phyloP scores from a whole-genome alignment of 2,329 filamentous ascomycete species.

The Arthroderma uncinatum region DNA sequence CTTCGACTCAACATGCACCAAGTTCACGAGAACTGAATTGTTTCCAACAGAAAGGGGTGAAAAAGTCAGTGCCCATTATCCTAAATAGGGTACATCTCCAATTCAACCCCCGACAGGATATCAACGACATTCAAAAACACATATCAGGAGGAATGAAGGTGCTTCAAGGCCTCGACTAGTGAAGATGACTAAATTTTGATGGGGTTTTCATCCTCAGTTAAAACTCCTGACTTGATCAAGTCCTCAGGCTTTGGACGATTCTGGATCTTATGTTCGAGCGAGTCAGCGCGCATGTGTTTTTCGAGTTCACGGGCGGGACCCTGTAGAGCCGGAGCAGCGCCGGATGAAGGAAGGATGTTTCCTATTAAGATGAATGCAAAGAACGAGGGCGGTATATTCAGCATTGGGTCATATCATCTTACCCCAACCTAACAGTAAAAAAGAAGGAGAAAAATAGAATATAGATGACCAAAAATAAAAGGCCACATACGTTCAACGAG shows the following conservation, averaged over 20 bases:
- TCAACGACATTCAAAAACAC: neutral
- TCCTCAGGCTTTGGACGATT: slow-evolving; percentile 65
- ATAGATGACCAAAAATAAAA: neutral
- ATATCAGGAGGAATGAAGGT: neutral
- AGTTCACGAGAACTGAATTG: too few species aligned
- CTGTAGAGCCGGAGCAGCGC: slow-evolving; percentile 64
- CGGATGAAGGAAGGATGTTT: slow-evolving; percentile 75
- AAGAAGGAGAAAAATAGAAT: slow-evolving; percentile 9
- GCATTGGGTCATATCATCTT: slow-evolving; percentile 2
- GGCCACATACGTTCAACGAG: slow-evolving; percentile 60
- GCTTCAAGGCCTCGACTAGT: neutral
- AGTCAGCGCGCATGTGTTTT: slow-evolving; percentile 78
- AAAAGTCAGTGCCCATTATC: too few species aligned
- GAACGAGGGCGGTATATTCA: slow-evolving; percentile 7
- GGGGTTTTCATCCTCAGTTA: slow-evolving; percentile 52
- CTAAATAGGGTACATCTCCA: too few species aligned
- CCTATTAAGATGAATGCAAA: slow-evolving; percentile 37
- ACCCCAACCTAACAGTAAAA: neutral
- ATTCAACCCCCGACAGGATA: neutral
- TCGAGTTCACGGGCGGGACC: slow-evolving; percentile 75
- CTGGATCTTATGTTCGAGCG: slow-evolving; percentile 74
- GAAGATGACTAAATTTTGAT: slow-evolving; percentile 15
- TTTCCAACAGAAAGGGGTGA: too few species aligned
- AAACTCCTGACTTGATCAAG: slow-evolving; percentile 66
- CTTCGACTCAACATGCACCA: too few species aligned